Percentiles rank a stretch among this genome's conserved stretches.
Conservation (phyloP, 352 stramenopile genomes). For the Pseudoperonospora humuli region DNA sequence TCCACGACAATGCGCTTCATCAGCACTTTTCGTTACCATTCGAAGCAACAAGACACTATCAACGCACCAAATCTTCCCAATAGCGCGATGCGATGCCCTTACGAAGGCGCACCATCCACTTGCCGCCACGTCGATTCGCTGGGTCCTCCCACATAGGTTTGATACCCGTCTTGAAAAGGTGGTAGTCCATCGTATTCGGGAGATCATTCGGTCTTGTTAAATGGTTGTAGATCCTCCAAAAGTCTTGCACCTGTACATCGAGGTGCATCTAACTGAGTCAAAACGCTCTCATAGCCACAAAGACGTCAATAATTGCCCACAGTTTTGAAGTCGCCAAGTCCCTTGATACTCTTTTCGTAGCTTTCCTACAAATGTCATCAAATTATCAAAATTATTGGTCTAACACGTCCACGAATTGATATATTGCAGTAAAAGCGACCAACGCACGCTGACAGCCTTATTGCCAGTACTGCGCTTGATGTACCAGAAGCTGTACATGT, state of each 20-base stretch:
- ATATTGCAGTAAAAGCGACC: conserved; percentile 5
- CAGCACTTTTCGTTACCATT: neutral
- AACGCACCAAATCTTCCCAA: conserved; percentile 85
- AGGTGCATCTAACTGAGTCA: neutral
- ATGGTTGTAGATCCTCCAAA: conserved; percentile 92
- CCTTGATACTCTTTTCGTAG: conserved; percentile 93
- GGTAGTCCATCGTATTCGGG: conserved; percentile 87
- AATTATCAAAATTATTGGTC: too few relatives aligned
- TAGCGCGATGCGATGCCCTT: conserved; percentile 88
- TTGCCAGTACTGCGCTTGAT: conserved; percentile 82
- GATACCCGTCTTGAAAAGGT: conserved; percentile 91
- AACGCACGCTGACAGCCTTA: conserved; percentile 58
- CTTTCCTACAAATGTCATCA: conserved; percentile 51
- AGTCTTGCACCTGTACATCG: conserved; percentile 72
- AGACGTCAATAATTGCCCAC: conserved; percentile 21
- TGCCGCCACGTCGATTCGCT: conserved; percentile 85
- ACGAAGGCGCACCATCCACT: conserved; percentile 90
- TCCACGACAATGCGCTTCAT: neutral
- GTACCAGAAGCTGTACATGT: conserved; percentile 87
- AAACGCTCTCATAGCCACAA: neutral
- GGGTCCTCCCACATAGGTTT: conserved; percentile 93
- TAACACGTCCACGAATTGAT: too few relatives aligned
- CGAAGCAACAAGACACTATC: neutral
- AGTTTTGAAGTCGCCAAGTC: conserved; percentile 88
- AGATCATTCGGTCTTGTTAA: conserved; percentile 88